Base-by-base conservation (phyloP, 139 green algal genomes). In the Chlamydomonas eustigma region DNA sequence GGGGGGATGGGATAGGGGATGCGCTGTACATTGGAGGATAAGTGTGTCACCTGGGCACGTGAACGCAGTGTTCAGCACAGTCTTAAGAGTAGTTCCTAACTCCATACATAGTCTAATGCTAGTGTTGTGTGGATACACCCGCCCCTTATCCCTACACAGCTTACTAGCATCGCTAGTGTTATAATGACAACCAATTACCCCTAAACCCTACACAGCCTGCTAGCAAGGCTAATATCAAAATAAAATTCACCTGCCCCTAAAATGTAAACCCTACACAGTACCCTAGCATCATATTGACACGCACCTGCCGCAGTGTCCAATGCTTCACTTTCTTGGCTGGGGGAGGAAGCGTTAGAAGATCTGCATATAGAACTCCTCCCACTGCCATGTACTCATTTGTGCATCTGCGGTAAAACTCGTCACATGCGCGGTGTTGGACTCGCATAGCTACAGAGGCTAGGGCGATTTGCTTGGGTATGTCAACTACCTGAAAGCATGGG, bases 1-100 rank as follows among this genome's bases (percentile, higher is more conserved):
- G 88, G 88, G 1, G 88, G 86, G 65, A 92, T 94, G 75, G 89
- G 89, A 76, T 94, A 94, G 0, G 86, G 85, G 58, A 94, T 79
- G 28, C 81, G 77, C 63, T 76, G 44, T 18, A 88, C 74, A 33
- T 72, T 81, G 58, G 31, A 39, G 0, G 82, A 58, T 31, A 84
- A 76, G 0, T 78, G 73, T 2, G 85, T 87, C 37, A 88, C 76
- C 78, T 87, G 81, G n/a, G n/a, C n/a, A n/a, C n/a, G n/a, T n/a
- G n/a, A n/a, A n/a, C n/a, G n/a, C n/a, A n/a, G n/a, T n/a, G n/a
- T n/a, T n/a, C n/a, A n/a, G n/a, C n/a, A n/a, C n/a, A n/a, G n/a
- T n/a, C n/a, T n/a, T n/a, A n/a, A n/a, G n/a, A n/a, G n/a, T n/a
- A n/a, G n/a, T n/a, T n/a, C n/a, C n/a, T n/a, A n/a, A n/a, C n/a